phyloP scores from a whole-genome alignment of 1,284 basidiomycete species.

The Irpex sp. region DNA sequence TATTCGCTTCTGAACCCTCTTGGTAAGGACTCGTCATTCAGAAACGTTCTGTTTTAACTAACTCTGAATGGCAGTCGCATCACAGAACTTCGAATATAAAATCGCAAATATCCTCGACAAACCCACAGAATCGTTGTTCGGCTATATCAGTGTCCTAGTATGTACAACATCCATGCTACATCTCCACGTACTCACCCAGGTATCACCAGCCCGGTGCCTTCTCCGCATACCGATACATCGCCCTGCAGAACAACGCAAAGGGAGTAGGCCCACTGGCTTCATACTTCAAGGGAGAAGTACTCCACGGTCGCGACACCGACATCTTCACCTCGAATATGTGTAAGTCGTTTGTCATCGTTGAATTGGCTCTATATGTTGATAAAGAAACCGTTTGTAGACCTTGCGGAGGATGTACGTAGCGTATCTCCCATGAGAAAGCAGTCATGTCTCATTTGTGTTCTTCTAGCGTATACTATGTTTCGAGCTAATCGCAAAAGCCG shows the following conservation, averaged over 20 bases:
- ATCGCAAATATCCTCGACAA: conserved; percentile 93
- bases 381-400: conserved; percentile 40
- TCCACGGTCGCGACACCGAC: conserved; percentile 89
- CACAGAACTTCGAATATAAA: conserved; percentile 95
- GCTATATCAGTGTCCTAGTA: conserved; percentile 65
- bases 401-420: conserved; percentile 75
- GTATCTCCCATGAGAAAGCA: not conserved
- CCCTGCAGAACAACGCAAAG: conserved; percentile 83
- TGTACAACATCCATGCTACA: not conserved
- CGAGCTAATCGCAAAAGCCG: conserved; percentile 91
- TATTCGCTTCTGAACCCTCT: conserved; percentile 78
- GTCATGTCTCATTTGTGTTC: conserved; percentile 3
- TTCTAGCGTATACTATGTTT: conserved; percentile 91
- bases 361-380: conserved; percentile 6
- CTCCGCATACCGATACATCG: conserved; percentile 89
- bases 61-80: conserved; percentile 57
- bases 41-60: too few relatives aligned
- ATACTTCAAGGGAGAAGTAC: conserved; percentile 96
- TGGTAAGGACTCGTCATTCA: conserved; percentile 40
- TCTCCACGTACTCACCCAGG: not conserved
- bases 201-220: conserved; percentile 84
- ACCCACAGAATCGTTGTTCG: conserved; percentile 89
- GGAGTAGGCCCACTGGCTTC: conserved; percentile 89
- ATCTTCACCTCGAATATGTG: conserved; percentile 96
- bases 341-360: conserved; percentile 33